Percentiles rank a stretch among this genome's conserved stretches.
Conservation (phyloP, 2,329 filamentous ascomycete species). For the Ambrosiella xylebori region DNA sequence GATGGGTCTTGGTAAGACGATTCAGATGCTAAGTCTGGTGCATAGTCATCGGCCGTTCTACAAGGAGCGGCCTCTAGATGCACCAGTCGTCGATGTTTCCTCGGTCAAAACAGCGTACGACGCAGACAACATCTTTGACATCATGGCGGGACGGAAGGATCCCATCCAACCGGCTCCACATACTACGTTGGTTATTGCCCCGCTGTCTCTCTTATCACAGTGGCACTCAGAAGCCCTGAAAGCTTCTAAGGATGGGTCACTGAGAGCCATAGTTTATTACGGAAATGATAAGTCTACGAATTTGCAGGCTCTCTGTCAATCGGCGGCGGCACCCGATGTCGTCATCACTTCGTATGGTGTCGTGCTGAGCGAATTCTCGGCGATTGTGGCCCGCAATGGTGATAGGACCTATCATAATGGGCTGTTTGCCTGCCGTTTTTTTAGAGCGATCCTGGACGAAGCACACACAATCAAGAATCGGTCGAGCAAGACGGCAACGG, state of each 20-base stretch:
- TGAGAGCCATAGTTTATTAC: slow-evolving; percentile 83
- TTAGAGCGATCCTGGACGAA: slow-evolving; percentile 88
- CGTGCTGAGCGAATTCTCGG: slow-evolving; percentile 65
- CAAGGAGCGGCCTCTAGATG: background rate
- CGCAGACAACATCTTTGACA: slow-evolving; percentile 1
- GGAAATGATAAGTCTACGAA: slow-evolving; percentile 69
- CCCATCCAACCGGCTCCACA: slow-evolving; percentile 53
- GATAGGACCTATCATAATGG: slow-evolving; percentile 50
- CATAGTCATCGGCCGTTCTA: slow-evolving; percentile 49
- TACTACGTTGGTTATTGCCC: slow-evolving; percentile 88
- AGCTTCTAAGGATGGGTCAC: slow-evolving; percentile 65
- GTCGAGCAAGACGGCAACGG: slow-evolving; percentile 82
- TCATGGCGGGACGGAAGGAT: slow-evolving; percentile 3
- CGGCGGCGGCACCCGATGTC: slow-evolving; percentile 67
- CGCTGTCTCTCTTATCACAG: slow-evolving; percentile 89
- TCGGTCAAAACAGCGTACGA: slow-evolving; percentile 1
- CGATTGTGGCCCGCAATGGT: slow-evolving; percentile 30
- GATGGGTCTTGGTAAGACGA: slow-evolving; percentile 96
- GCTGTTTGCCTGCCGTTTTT: slow-evolving; percentile 85
- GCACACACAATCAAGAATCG: slow-evolving; percentile 84
- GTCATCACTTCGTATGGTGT: slow-evolving; percentile 92
- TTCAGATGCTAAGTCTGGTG: slow-evolving; percentile 90
- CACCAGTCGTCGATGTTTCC: background rate
- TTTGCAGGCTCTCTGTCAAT: slow-evolving; percentile 65
- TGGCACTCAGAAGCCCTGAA: slow-evolving; percentile 94